Evolutionary conservation across 179 eudicot genomes (phyloP).

Genomic region (Amaranthus tricolor): DNA sequence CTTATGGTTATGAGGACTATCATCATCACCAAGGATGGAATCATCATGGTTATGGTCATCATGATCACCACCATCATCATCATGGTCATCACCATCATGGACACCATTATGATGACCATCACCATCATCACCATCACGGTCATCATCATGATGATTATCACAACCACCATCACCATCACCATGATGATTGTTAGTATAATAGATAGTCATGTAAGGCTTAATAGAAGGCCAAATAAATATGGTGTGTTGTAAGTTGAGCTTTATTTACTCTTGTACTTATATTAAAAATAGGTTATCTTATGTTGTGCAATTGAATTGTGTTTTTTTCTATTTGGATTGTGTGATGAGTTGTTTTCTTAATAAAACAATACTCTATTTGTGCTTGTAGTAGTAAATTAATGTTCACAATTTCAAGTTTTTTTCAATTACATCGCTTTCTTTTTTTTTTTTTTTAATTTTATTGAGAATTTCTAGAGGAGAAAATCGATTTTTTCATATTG

Average conservation of each 20-base stretch:
- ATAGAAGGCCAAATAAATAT: background rate
- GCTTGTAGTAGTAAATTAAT: too few relatives aligned
- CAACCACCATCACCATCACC: conserved; percentile 12
- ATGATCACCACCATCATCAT: conserved; percentile 9
- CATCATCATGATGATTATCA: conserved; percentile 7
- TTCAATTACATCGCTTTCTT: too few relatives aligned
- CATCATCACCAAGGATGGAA: conserved; percentile 15
- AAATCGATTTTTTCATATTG: too few relatives aligned
- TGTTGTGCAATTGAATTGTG: too few relatives aligned
- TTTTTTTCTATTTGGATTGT: too few relatives aligned
- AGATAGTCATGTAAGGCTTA: background rate
- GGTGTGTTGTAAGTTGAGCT: background rate
- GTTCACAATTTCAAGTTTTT: too few relatives aligned
- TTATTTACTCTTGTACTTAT: background rate
- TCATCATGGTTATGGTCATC: conserved; percentile 22
- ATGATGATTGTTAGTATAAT: background rate
- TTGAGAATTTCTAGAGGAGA: too few relatives aligned
- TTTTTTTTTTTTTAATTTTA: too few relatives aligned
- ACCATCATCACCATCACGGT: conserved; percentile 15
- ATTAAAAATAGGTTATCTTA: too few relatives aligned
- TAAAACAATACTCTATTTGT: too few relatives aligned
- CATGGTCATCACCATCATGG: conserved; percentile 4
- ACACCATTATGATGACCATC: conserved; percentile 7
- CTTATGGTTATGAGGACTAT: conserved; percentile 10
- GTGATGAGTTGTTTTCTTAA: too few relatives aligned